Conservation (phyloP, 2,329 filamentous ascomycete genomes). For the Fusarium guadeloupense region DNA sequence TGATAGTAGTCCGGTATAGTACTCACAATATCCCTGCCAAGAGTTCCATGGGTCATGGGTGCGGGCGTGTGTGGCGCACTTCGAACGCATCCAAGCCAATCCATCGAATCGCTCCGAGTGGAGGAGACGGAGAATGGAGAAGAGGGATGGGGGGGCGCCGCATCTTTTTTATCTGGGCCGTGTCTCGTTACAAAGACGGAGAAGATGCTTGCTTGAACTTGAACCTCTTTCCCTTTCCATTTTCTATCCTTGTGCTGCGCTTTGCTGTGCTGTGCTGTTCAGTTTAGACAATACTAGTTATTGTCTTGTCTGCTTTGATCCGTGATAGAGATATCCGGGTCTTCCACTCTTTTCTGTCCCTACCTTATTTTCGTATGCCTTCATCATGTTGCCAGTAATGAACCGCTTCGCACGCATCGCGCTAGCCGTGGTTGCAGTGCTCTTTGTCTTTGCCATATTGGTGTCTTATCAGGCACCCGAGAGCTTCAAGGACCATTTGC, state of each 20-base stretch:
- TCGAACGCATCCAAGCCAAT: constrained; percentile 12
- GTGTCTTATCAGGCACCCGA: constrained; percentile 34
- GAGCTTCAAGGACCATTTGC: constrained; percentile 28
- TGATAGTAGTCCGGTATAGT: too few relatives aligned
- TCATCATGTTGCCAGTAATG: constrained; percentile 35
- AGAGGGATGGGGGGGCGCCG: constrained; percentile 9
- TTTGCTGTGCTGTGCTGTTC: too few relatives aligned
- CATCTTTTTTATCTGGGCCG: constrained; percentile 22
- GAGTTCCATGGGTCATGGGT: constrained; percentile 6
- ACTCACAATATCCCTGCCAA: constrained; percentile 9
- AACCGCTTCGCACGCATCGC: constrained; percentile 37
- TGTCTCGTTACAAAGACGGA: constrained; percentile 10
- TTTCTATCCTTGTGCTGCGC: constrained; percentile 2
- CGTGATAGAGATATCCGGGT: constrained; percentile 28
- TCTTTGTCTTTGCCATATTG: constrained; percentile 32
- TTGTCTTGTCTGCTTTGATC: constrained; percentile 7
- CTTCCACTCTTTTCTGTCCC: constrained; percentile 24
- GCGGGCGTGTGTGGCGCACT: constrained; percentile 27
- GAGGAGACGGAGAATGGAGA: background rate
- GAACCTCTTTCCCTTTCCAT: constrained; percentile 7
- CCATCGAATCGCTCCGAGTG: constrained; percentile 29
- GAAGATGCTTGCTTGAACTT: constrained; percentile 15
- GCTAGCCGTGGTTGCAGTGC: constrained; percentile 38
- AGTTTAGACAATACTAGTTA: background rate
- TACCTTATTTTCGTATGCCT: constrained; percentile 11